Percentiles rank a stretch among this genome's conserved stretches.
Evolutionary conservation across 2,329 filamentous ascomycete genomes (phyloP).

Genomic region (Talaromyces amestolkiae): DNA sequence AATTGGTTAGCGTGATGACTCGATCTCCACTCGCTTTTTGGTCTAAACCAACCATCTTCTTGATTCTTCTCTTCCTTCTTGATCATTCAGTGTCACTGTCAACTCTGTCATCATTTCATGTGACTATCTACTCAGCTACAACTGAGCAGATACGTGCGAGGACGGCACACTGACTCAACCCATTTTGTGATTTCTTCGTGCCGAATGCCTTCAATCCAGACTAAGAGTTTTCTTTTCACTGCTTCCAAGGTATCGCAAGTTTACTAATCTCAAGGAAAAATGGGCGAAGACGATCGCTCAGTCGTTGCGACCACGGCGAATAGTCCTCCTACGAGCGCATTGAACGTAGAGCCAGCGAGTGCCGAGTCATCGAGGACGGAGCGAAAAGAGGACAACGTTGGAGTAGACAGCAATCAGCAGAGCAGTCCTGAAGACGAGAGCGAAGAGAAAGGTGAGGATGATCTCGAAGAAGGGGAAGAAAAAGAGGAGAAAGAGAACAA

Average conservation of each 20-base stretch:
- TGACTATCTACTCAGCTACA: not conserved
- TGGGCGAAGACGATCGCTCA: not conserved
- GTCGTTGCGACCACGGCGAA: not conserved
- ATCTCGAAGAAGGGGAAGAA: not conserved
- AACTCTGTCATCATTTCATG: not conserved
- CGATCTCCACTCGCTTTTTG: not conserved
- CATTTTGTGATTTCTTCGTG: not conserved
- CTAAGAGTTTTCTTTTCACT: slow-evolving; percentile 7
- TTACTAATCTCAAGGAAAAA: slow-evolving; percentile 8
- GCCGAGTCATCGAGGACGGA: not conserved
- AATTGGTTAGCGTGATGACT: not conserved
- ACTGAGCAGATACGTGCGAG: not conserved
- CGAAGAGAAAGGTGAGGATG: not conserved
- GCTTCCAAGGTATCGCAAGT: not conserved
- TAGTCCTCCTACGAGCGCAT: not conserved
- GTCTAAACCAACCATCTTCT: not conserved
- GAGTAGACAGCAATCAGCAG: not conserved
- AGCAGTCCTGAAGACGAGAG: not conserved
- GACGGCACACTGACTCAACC: not conserved
- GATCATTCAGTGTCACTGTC: not conserved
- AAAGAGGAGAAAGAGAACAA: slow-evolving; percentile 4
- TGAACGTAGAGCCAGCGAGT: not conserved
- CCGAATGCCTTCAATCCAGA: slow-evolving; percentile 13
- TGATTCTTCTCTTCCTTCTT: not conserved
- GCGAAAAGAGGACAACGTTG: not conserved